Evolutionary conservation across 2,329 filamentous ascomycete species (phyloP), one percentile per base, ranked within the genome.

Genomic region (Cytospora piceicola): DNA sequence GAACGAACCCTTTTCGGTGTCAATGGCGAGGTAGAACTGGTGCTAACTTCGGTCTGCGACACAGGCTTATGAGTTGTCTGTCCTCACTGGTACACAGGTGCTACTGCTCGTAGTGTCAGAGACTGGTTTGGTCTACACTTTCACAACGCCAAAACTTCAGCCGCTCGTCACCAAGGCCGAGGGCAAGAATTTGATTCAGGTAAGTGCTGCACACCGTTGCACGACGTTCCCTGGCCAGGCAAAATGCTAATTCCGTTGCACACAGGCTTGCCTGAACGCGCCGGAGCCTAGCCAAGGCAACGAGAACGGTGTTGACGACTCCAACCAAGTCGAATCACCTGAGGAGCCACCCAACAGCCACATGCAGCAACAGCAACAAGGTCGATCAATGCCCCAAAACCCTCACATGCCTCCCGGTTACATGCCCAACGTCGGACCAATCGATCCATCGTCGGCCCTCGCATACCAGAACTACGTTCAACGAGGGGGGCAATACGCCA

Each of bases 141-240:
- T 98, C 79, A 98, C 94, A 69, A 99, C 95, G 20, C 95, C 95
- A 24, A 99, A 99, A 84, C 88, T 99, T 64, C 95, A 98, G 81
- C 95, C 95, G 69, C 88, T 99, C 62, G 95, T 98, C 72, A 99
- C 95, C 69, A 98, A 98, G 83, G 91, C 95, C 22, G 95, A 98
- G 81, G 95, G 95, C 82, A 99, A 99, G 87, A 99, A 99, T 78
- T 83, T 99, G 71, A 98, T 99, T 72, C 95, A 99, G 89, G 95
- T 97, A 87, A 70, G 88, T 73, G 32, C 54, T 42, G 58, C 63
- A 64, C 60, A 54, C 15, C 58, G 58, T 64, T 63, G 61, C 51
- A 69, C 59, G 55, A 34, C 34, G 32, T 59, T 56, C 9, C 27
- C 22, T 49, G 53, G 29, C 15, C 36, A 46, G 66, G 49, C 49